Evolutionary conservation across 257 asterid genomes (phyloP), one percentile per base, ranked within the genome.

Genomic region (Leonotis leonurus): DNA sequence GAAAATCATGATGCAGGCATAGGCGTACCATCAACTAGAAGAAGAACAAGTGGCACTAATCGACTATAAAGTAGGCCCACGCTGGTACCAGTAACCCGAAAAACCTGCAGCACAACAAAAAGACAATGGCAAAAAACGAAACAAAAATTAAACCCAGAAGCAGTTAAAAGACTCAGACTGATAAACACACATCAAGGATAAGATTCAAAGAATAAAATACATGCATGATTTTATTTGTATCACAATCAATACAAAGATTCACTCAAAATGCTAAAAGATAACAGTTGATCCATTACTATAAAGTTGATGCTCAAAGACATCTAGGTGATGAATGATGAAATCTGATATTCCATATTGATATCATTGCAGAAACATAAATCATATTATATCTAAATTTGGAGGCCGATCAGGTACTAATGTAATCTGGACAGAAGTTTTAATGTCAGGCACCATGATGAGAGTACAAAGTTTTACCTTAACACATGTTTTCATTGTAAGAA

Each of bases 21-120:
- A 22, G 40, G 51, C 33, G 16, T 72, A 66, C 77, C 77, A 72
- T 72, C 77, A 46, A 72, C 53, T 52, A 72, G 62, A 65, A 72
- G 77, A 66, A 92, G 93, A 57, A 86, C 95, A 62, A 72, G 73
- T 24, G 77, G 69, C 60, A 60, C 73, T 53, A 72, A 66, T 60
- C 73, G 73, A 56, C 65, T 51, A 61, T 72, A 72, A 29, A 72
- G 73, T 22, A 52, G 55, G 49, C 95, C 98, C 60, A 84, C 81
- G 49, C 73, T 85, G 66, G 48, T 21, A 72, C 73, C 69, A 59
- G 41, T 72, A 48, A 66, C 73, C 55, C 69, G 60, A 30, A 60
- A 66, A 66, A 72, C 64, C 77, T 72, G 72, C 60, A 69, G 45
- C 18, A 53, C 76, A 58, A 33, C 37, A 6, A 35, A 29, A 67